Percentiles rank a stretch among this genome's conserved stretches.
Conservation (phyloP, 2,329 filamentous ascomycete species). For the Capronia coronata region DNA sequence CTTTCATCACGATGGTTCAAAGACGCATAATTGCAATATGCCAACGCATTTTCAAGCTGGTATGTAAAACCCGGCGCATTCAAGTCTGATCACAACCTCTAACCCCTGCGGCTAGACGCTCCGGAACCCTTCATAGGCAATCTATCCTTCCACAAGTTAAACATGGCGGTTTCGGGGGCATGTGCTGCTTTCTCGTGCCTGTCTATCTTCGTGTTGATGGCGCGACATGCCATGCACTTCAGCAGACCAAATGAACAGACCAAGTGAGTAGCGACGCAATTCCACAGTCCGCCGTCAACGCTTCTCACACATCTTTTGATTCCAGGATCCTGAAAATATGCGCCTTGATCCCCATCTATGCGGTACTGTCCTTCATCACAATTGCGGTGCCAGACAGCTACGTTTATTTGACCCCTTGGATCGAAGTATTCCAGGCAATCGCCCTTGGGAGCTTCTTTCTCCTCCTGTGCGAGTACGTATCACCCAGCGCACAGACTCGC, state of each 20-base stretch:
- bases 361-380: conserved; percentile 37
- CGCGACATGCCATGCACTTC: conserved; percentile 36
- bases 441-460: conserved; percentile 43
- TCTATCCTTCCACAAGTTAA: conserved; percentile 33
- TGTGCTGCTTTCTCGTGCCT: conserved; percentile 33
- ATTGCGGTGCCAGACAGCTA: conserved; percentile 36
- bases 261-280: conserved; percentile 32
- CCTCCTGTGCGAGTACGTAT: conserved; percentile 41
- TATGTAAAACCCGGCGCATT: not conserved
- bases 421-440: conserved; percentile 38
- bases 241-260: conserved; percentile 40
- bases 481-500: conserved; percentile 32
- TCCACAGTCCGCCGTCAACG: not conserved
- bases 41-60: not conserved
- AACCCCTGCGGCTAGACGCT: too few species aligned
- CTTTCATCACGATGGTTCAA: not conserved
- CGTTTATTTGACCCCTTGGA: conserved; percentile 38
- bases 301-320: not conserved
- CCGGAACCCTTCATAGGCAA: conserved; percentile 25
- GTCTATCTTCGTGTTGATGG: conserved; percentile 32
- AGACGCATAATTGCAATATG: not conserved
- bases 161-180: conserved; percentile 35
- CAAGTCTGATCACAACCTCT: too few species aligned
- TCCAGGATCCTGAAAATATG: conserved; percentile 39
- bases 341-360: conserved; percentile 39